A percentile compares a stretch with the other conserved stretches of the same genome.
phyloP scores from a whole-genome alignment of 768 basidiomycete genomes.

The Boletus subcaerulescens region DNA sequence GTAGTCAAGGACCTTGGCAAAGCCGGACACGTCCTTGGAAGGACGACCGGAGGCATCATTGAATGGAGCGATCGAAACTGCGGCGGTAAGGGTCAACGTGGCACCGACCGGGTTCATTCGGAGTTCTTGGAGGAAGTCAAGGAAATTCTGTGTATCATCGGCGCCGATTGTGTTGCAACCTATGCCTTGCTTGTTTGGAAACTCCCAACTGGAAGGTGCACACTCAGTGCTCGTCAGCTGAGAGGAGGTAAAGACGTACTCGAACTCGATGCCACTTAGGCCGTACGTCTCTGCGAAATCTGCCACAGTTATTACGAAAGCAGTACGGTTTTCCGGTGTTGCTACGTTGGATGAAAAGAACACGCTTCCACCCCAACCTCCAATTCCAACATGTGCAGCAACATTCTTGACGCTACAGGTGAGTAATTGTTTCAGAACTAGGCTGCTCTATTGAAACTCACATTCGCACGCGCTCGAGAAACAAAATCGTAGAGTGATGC shows the following conservation, averaged over 20 bases:
- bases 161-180: slow-evolving; percentile 60
- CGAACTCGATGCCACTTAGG: slow-evolving; percentile 52
- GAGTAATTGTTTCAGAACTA: neutral
- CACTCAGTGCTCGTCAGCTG: neutral
- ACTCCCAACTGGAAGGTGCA: slow-evolving; percentile 73
- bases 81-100: slow-evolving; percentile 66
- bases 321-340: slow-evolving; percentile 52
- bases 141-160: slow-evolving; percentile 73
- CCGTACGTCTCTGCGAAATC: slow-evolving; percentile 46
- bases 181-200: slow-evolving; percentile 63
- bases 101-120: slow-evolving; percentile 48
- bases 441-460: slow-evolving; percentile 13
- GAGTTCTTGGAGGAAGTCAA: slow-evolving; percentile 70
- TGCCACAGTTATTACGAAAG: slow-evolving; percentile 56
- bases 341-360: slow-evolving; percentile 66
- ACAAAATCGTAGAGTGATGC: slow-evolving; percentile 54
- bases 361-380: slow-evolving; percentile 67
- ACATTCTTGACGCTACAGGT: slow-evolving; percentile 44
- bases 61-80: slow-evolving; percentile 67
- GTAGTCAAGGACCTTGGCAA: slow-evolving; percentile 67
- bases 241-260: slow-evolving; percentile 14
- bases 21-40: slow-evolving; percentile 63
- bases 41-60: slow-evolving; percentile 56
- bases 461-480: slow-evolving; percentile 35
- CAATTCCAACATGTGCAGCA: slow-evolving; percentile 55